These are phyloP conservation scores for Arthrobotrys musiformis DNA, from an alignment of 2,329 filamentous ascomycete genomes.

Conservation along the genomic window DNA sequence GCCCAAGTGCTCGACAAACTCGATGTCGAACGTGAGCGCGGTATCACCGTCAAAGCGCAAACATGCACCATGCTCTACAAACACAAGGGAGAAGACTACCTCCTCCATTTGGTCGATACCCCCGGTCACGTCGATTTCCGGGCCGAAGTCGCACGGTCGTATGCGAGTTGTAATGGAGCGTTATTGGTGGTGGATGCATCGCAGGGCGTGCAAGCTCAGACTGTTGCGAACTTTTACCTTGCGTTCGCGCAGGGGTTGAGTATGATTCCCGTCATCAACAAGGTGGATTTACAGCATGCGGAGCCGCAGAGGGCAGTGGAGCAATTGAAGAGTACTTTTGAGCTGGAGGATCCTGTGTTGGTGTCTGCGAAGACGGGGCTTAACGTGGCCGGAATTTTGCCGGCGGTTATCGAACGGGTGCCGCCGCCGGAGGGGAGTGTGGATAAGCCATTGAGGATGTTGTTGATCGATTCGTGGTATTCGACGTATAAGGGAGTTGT, in stretches of 20 bases:
- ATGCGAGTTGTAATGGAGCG: constrained; percentile 94
- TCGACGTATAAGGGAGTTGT: constrained; percentile 95
- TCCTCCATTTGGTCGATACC: constrained; percentile 94
- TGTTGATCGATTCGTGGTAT: constrained; percentile 98
- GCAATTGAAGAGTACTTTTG: constrained; percentile 87
- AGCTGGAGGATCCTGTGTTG: constrained; percentile 80
- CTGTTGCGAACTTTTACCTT: constrained; percentile 97
- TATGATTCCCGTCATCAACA: constrained; percentile 93
- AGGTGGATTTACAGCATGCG: constrained; percentile 90
- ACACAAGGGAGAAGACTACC: constrained; percentile 84
- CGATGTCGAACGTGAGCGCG: constrained; percentile 93
- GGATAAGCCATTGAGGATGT: constrained; percentile 78
- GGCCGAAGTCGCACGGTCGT: constrained; percentile 93
- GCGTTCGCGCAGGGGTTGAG: constrained; percentile 90
- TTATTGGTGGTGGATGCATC: constrained; percentile 84
- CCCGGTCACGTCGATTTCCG: constrained; percentile 98
- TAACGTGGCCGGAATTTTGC: constrained; percentile 84
- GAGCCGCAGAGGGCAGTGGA: constrained; percentile 86
- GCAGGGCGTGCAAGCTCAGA: constrained; percentile 96
- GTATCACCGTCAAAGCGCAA: constrained; percentile 98
- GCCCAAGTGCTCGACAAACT: constrained; percentile 98
- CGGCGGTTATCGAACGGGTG: constrained; percentile 84
- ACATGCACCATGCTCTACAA: constrained; percentile 98
- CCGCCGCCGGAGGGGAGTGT: constrained; percentile 81
- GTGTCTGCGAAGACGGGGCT: constrained; percentile 95